Evolutionary conservation across 164 flowering plant species (phyloP).

Genomic region (Vitis vinifera): DNA sequence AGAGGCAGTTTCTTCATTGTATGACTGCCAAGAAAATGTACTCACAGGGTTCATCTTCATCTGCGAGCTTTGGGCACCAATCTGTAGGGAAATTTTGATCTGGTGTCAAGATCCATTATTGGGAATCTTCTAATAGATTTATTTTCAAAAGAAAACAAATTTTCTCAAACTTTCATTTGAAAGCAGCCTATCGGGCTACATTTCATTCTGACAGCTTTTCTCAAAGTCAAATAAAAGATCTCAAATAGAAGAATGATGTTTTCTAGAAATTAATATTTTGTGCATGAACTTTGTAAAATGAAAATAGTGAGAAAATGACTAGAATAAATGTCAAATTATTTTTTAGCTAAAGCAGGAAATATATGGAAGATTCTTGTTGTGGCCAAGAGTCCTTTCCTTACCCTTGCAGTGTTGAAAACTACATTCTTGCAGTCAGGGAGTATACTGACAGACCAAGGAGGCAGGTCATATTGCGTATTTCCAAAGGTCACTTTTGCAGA

Average conservation of each 20-base stretch:
- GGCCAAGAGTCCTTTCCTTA: slow-evolving; percentile 25
- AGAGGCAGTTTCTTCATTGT: slow-evolving; percentile 62
- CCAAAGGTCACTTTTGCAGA: slow-evolving; percentile 51
- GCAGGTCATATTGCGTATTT: slow-evolving; percentile 57
- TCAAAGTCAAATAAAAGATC: too few relatives aligned
- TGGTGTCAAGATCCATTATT: slow-evolving; percentile 10
- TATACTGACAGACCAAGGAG: slow-evolving; percentile 92
- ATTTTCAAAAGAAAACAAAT: neutral
- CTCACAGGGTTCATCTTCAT: slow-evolving; percentile 43
- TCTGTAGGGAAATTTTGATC: slow-evolving; percentile 34
- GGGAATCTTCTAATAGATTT: neutral
- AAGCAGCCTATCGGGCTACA: too few relatives aligned
- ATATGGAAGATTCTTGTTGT: neutral
- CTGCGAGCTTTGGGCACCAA: slow-evolving; percentile 51
- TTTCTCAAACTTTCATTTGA: too few relatives aligned
- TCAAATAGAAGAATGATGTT: too few relatives aligned
- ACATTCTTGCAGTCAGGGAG: slow-evolving; percentile 87
- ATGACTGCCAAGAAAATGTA: slow-evolving; percentile 71
- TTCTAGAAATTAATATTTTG: too few relatives aligned
- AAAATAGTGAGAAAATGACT: too few relatives aligned
- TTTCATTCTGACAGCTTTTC: too few relatives aligned
- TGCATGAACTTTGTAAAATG: too few relatives aligned
- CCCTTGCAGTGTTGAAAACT: slow-evolving; percentile 86
- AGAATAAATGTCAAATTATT: too few relatives aligned
- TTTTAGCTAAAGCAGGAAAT: neutral